A percentile compares a stretch with the other conserved stretches of the same genome.
phyloP scores from a whole-genome alignment of 2,329 filamentous ascomycete genomes.

The Curvularia hawaiiensis region DNA sequence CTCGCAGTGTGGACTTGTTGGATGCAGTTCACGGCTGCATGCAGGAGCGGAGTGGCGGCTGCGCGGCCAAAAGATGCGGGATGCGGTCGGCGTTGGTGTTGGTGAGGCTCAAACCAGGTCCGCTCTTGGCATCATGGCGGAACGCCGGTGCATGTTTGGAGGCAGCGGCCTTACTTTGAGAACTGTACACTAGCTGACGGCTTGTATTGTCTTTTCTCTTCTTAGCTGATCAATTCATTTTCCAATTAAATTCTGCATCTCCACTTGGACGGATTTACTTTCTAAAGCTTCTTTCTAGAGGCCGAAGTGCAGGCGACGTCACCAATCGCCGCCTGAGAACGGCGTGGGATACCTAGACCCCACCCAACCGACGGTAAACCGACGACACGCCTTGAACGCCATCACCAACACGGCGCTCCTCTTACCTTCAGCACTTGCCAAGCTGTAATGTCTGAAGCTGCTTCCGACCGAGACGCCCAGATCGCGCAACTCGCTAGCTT shows the following conservation, averaged over 20 bases:
- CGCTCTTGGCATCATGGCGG: slow-evolving; percentile 21
- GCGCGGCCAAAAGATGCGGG: slow-evolving; percentile 14
- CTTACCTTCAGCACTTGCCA: neutral
- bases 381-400: slow-evolving; percentile 10
- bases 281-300: neutral
- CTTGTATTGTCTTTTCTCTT: neutral
- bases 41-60: slow-evolving; percentile 5
- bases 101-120: slow-evolving; percentile 25
- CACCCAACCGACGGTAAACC: slow-evolving; percentile 4
- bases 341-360: slow-evolving; percentile 9
- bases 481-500: slow-evolving; percentile 45
- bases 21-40: neutral
- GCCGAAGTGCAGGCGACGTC: slow-evolving; percentile 13
- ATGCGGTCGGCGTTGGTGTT: slow-evolving; percentile 8
- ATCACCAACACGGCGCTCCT: slow-evolving; percentile 11
- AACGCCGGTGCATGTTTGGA: slow-evolving; percentile 10
- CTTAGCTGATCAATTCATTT: neutral
- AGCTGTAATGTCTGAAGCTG: slow-evolving; percentile 40
- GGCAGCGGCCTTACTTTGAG: neutral
- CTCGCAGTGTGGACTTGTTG: neutral
- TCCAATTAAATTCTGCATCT: neutral
- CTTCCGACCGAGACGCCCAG: slow-evolving; percentile 40
- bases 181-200: neutral
- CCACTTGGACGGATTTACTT: too few relatives aligned
- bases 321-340: slow-evolving; percentile 10